Conservation (phyloP, 2,329 filamentous ascomycete species). For the Sphaerulina musiva region DNA sequence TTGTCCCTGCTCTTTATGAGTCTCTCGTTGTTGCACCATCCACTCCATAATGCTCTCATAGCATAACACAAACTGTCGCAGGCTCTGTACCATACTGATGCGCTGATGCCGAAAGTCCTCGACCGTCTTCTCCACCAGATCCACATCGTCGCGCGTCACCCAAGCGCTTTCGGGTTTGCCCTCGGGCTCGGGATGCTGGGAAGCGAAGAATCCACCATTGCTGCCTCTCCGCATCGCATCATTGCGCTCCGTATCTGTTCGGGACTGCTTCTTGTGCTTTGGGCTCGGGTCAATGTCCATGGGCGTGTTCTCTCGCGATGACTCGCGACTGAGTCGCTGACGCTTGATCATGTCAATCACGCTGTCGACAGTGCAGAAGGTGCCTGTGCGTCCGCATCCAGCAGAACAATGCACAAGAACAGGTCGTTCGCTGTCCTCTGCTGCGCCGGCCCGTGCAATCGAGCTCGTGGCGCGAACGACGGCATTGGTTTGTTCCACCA, state of each 20-base stretch:
- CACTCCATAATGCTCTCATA: slow-evolving; percentile 94
- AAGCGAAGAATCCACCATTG: slow-evolving; percentile 28
- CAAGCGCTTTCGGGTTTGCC: slow-evolving; percentile 48
- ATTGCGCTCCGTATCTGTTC: background rate
- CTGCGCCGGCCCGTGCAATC: slow-evolving; percentile 41
- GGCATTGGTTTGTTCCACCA: slow-evolving; percentile 87
- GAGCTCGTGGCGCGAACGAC: slow-evolving; percentile 47
- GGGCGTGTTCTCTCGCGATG: slow-evolving; percentile 32
- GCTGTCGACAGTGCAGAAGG: slow-evolving; percentile 92
- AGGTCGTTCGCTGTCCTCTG: slow-evolving; percentile 54
- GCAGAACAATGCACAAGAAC: slow-evolving; percentile 93
- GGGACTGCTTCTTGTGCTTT: slow-evolving; percentile 4
- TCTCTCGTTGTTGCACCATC: slow-evolving; percentile 48
- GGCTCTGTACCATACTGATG: slow-evolving; percentile 92
- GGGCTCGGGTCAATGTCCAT: slow-evolving; percentile 40
- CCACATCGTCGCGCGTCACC: slow-evolving; percentile 63
- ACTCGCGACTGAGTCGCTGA: slow-evolving; percentile 47
- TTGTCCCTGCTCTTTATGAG: slow-evolving; percentile 3
- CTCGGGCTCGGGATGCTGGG: slow-evolving; percentile 21
- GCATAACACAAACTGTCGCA: slow-evolving; percentile 89
- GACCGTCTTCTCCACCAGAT: slow-evolving; percentile 80
- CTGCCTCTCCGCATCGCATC: background rate
- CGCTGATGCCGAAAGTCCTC: slow-evolving; percentile 84
- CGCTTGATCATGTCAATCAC: slow-evolving; percentile 95
- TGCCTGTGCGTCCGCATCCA: slow-evolving; percentile 89